phyloP scores from a whole-genome alignment of 2,329 filamentous ascomycete genomes.

The Chrysosporium keratinophilum region DNA sequence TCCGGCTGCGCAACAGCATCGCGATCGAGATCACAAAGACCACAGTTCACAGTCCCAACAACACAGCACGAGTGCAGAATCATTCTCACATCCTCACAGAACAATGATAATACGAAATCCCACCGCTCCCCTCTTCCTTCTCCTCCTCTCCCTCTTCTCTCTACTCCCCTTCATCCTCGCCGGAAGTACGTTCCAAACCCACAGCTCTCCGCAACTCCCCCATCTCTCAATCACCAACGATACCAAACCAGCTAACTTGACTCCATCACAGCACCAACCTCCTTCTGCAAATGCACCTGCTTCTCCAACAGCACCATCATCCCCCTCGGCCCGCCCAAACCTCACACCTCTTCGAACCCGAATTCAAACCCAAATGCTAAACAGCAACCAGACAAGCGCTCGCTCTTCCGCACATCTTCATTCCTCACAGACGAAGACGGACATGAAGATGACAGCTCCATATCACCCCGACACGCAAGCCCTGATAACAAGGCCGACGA shows the following conservation, averaged over 20 bases:
- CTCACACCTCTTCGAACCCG: constrained; percentile 11
- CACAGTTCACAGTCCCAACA: not conserved
- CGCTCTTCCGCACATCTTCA: constrained; percentile 10
- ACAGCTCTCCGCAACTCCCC: not conserved
- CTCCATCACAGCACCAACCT: constrained; percentile 36
- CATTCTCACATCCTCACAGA: not conserved
- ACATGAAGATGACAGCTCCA: not conserved
- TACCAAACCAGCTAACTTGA: not conserved
- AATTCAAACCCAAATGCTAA: constrained; percentile 6
- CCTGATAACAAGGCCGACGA: constrained; percentile 4
- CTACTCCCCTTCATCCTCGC: constrained; percentile 25
- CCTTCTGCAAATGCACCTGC: constrained; percentile 64
- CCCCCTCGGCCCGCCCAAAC: constrained; percentile 44
- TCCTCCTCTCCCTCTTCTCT: constrained; percentile 24
- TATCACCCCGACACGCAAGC: not conserved
- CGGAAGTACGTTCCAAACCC: constrained; percentile 25
- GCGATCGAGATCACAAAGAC: not conserved
- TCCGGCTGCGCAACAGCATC: not conserved
- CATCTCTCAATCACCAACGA: not conserved
- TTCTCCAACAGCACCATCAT: constrained; percentile 59
- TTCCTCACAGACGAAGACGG: constrained; percentile 15
- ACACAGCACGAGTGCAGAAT: not conserved
- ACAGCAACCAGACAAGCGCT: constrained; percentile 7
- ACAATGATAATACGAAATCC: constrained; percentile 18
- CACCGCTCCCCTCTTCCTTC: constrained; percentile 20